phyloP scores from a whole-genome alignment of 2,329 filamentous ascomycete species.

The Penicillium sp. region DNA sequence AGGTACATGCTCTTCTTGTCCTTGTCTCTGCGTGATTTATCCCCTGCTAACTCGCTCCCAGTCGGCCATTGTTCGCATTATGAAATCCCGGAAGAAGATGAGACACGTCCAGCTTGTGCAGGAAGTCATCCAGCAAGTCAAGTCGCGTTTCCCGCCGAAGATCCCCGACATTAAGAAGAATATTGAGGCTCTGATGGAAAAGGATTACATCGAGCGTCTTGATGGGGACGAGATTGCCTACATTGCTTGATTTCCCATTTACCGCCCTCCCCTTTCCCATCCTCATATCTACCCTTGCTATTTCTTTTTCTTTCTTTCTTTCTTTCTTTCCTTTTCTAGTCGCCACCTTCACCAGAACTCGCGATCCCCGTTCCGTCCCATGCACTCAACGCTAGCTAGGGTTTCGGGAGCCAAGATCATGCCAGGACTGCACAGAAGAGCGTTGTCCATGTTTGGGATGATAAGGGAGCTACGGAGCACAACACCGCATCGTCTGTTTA shows the following conservation, averaged over 20 bases:
- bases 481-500: slow-evolving; percentile 20
- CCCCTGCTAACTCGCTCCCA: slow-evolving; percentile 40
- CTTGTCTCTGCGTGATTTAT: neutral
- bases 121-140: slow-evolving; percentile 95
- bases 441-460: slow-evolving; percentile 10
- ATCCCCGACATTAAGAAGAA: slow-evolving; percentile 98
- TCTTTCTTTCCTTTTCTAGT: slow-evolving; percentile 5
- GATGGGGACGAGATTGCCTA: slow-evolving; percentile 95
- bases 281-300: slow-evolving; percentile 8
- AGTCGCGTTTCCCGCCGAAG: slow-evolving; percentile 87
- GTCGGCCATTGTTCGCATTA: slow-evolving; percentile 98
- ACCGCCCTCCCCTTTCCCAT: slow-evolving; percentile 6
- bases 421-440: slow-evolving; percentile 1
- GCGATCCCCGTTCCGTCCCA: neutral
- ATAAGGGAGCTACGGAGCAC: slow-evolving; percentile 15
- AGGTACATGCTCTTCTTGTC: slow-evolving; percentile 64
- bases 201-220: slow-evolving; percentile 94
- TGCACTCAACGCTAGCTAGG: neutral
- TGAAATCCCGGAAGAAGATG: slow-evolving; percentile 99
- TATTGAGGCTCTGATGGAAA: slow-evolving; percentile 96
- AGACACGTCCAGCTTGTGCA: slow-evolving; percentile 93
- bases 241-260: slow-evolving; percentile 63
- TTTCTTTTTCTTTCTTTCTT: slow-evolving; percentile 7
- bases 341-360: neutral
- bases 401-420: neutral